A percentile compares a stretch with the other conserved stretches of the same genome.
These are phyloP conservation scores for Tuber calosporum DNA, from an alignment of 495 filamentous ascomycete species.

Conservation along the genomic window DNA sequence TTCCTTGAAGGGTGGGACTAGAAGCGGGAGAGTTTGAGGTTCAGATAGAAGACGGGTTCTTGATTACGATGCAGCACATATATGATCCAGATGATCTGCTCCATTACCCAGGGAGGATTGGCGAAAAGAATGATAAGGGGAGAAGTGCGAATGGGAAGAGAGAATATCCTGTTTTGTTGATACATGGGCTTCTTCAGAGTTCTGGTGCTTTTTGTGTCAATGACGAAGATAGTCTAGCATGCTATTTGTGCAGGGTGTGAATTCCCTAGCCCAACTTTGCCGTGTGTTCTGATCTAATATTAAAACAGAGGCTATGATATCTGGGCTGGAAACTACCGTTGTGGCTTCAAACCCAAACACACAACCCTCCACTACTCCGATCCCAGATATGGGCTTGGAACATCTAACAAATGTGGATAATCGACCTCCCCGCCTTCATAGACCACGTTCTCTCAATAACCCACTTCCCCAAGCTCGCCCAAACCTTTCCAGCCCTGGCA, in stretches of 20 bases:
- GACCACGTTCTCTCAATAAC: slow-evolving; percentile 77
- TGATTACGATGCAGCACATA: slow-evolving; percentile 81
- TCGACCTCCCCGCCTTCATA: slow-evolving; percentile 84
- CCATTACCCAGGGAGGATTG: slow-evolving; percentile 42
- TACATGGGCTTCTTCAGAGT: slow-evolving; percentile 83
- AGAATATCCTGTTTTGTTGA: slow-evolving; percentile 80
- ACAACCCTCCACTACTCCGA: slow-evolving; percentile 61
- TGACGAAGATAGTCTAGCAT: slow-evolving; percentile 83
- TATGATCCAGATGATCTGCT: slow-evolving; percentile 69
- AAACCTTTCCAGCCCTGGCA: slow-evolving; percentile 81
- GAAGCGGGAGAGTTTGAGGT: slow-evolving; percentile 78
- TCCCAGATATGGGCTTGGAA: slow-evolving; percentile 98
- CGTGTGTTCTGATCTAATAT: slow-evolving; percentile 4
- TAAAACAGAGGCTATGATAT: slow-evolving; percentile 69
- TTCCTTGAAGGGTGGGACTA: slow-evolving; percentile 74
- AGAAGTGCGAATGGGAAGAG: slow-evolving; percentile 41
- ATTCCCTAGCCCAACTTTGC: neutral
- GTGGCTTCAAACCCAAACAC: slow-evolving; percentile 74
- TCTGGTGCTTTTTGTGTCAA: slow-evolving; percentile 84
- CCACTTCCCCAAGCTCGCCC: slow-evolving; percentile 71
- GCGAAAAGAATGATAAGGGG: slow-evolving; percentile 41
- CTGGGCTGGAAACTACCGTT: slow-evolving; percentile 93
- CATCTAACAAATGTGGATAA: slow-evolving; percentile 84
- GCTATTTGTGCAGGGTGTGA: slow-evolving; percentile 74
- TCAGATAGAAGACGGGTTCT: slow-evolving; percentile 90